Evolutionary conservation across 2,329 filamentous ascomycete genomes (phyloP).

Genomic region (Exophiala calicioides): DNA sequence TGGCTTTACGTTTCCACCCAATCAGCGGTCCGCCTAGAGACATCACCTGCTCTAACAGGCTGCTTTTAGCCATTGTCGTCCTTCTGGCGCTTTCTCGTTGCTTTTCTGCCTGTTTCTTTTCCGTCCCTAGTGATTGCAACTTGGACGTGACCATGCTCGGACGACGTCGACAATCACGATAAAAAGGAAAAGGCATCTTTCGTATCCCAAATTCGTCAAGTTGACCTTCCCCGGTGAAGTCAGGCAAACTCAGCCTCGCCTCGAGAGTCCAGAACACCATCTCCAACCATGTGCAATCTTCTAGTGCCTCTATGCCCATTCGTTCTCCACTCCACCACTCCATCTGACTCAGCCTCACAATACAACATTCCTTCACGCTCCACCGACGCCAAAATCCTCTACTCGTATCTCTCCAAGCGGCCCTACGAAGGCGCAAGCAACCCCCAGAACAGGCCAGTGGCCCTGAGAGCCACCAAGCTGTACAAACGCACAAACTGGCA

Average conservation of each 20-base stretch:
- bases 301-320: slow-evolving; percentile 19
- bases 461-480: slow-evolving; percentile 10
- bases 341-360: neutral
- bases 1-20: slow-evolving; percentile 8
- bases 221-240: no score
- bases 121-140: no score
- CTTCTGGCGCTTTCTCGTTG: slow-evolving; percentile 3
- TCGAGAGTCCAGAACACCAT: no score
- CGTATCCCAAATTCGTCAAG: no score
- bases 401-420: slow-evolving; percentile 16
- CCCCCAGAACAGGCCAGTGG: slow-evolving; percentile 6
- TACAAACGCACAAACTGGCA: slow-evolving; percentile 22
- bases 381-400: slow-evolving; percentile 19
- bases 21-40: neutral
- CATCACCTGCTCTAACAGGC: slow-evolving; percentile 3
- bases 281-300: slow-evolving; percentile 17
- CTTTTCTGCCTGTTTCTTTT: neutral
- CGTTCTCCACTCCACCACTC: slow-evolving; percentile 17
- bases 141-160: no score
- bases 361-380: neutral
- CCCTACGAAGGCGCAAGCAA: slow-evolving; percentile 11
- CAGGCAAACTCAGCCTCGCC: slow-evolving; percentile 8
- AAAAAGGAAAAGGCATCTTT: no score
- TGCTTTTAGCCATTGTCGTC: slow-evolving; percentile 4
- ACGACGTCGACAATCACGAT: no score